These are phyloP conservation scores for Plantago rigida DNA, from an alignment of 305 asterid species.

Conservation along the genomic window DNA sequence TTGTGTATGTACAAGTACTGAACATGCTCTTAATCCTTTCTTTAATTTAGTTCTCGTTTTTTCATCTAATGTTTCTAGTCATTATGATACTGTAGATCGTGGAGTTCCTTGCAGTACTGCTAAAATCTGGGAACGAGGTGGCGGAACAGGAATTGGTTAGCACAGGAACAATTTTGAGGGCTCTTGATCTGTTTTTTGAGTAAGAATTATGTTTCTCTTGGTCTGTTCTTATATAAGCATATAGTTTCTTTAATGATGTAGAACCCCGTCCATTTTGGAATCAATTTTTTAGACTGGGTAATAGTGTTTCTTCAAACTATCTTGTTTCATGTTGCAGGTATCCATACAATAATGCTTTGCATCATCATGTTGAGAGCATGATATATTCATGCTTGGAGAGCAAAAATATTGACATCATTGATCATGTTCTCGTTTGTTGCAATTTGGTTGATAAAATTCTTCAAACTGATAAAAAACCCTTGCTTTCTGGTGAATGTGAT, in stretches of 20 bases:
- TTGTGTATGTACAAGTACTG: too few relatives aligned
- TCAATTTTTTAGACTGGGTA: constrained; percentile 18
- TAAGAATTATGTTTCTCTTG: constrained; percentile 32
- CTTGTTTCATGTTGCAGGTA: constrained; percentile 49
- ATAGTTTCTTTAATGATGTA: constrained; percentile 5
- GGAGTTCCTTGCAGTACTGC: constrained; percentile 77
- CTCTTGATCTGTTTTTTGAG: constrained; percentile 87
- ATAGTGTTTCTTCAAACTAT: constrained; percentile 21
- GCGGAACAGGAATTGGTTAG: constrained; percentile 74
- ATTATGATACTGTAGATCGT: constrained; percentile 46
- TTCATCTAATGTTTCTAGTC: background rate
- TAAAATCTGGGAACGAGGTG: constrained; percentile 76
- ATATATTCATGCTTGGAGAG: constrained; percentile 80
- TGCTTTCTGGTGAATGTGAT: constrained; percentile 45
- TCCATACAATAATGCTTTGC: constrained; percentile 89
- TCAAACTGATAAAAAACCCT: constrained; percentile 58
- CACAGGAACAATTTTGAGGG: constrained; percentile 77
- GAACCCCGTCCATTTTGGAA: constrained; percentile 4
- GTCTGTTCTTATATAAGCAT: constrained; percentile 1
- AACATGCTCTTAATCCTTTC: too few relatives aligned
- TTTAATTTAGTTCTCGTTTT: too few relatives aligned
- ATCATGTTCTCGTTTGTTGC: constrained; percentile 74
- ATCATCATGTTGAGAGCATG: constrained; percentile 95
- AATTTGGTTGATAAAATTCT: constrained; percentile 65
- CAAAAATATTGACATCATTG: constrained; percentile 46